phyloP scores from a whole-genome alignment of 345 rosid genomes.

The Hibiscus mutabilis region DNA sequence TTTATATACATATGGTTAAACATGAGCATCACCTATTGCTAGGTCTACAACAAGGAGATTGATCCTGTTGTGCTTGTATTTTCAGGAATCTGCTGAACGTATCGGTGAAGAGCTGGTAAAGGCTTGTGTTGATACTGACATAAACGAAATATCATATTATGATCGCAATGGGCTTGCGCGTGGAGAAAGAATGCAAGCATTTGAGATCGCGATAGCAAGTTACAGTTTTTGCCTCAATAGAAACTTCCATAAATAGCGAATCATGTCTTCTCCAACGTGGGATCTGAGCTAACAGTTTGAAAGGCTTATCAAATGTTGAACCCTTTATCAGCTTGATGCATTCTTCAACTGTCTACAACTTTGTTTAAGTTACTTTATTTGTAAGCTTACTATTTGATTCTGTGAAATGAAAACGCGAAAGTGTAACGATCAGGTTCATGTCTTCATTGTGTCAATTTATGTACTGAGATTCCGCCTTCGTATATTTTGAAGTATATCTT shows the following conservation, averaged over 20 bases:
- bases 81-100: conserved; percentile 71
- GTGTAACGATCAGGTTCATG: background rate
- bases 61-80: conserved; percentile 4
- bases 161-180: conserved; percentile 69
- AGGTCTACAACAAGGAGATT: too few relatives aligned
- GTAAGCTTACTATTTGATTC: background rate
- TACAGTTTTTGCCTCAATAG: conserved; percentile 69
- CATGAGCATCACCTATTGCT: too few relatives aligned
- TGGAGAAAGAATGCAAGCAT: conserved; percentile 74
- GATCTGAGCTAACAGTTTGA: background rate
- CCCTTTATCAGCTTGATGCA: background rate
- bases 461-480: background rate
- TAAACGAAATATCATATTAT: conserved; percentile 65
- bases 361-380: too few relatives aligned
- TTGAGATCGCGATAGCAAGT: conserved; percentile 58
- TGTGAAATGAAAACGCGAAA: background rate
- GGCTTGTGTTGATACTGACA: conserved; percentile 49
- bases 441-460: background rate
- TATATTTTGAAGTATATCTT: too few relatives aligned
- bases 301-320: background rate
- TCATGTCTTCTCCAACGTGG: background rate
- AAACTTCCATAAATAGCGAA: background rate
- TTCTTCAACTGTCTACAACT: background rate
- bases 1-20: background rate
- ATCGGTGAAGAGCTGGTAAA: conserved; percentile 79